phyloP scores from a whole-genome alignment of 805 yeast genomes.

The Wickerhamomyces silvicola region DNA sequence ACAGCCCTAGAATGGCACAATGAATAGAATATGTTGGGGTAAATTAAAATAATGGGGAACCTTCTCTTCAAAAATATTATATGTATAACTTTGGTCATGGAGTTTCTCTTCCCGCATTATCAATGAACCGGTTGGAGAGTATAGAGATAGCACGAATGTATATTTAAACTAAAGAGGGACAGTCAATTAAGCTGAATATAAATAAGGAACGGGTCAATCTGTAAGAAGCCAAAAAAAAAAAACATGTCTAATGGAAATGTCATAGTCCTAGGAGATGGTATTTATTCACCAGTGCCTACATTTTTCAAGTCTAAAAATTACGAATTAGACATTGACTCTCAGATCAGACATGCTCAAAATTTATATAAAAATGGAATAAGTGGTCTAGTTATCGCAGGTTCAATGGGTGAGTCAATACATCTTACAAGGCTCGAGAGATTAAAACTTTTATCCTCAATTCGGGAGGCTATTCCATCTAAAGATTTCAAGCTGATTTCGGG shows the following conservation, averaged over 20 bases:
- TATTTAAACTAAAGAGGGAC: too few species aligned
- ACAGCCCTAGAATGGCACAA: too few species aligned
- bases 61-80: too few species aligned
- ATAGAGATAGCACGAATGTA: too few species aligned
- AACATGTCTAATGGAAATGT: not conserved
- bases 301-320: slow-evolving; percentile 23
- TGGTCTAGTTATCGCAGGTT: slow-evolving; percentile 33
- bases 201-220: too few species aligned
- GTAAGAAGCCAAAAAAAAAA: too few species aligned
- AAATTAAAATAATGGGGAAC: too few species aligned
- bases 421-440: slow-evolving; percentile 27
- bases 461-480: slow-evolving; percentile 27
- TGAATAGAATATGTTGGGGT: too few species aligned
- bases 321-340: slow-evolving; percentile 27
- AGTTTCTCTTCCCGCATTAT: too few species aligned
- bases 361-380: slow-evolving; percentile 25
- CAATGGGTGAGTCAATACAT: slow-evolving; percentile 35
- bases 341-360: slow-evolving; percentile 25
- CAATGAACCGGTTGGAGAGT: not conserved
- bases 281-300: slow-evolving; percentile 28
- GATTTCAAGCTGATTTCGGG: slow-evolving; percentile 30
- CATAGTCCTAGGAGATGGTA: slow-evolving; percentile 18
- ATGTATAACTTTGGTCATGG: too few species aligned
- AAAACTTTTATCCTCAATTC: slow-evolving; percentile 22
- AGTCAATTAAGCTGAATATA: too few species aligned